These are phyloP conservation scores for Mycena crocata DNA, from an alignment of 768 basidiomycete species.

Conservation along the genomic window DNA sequence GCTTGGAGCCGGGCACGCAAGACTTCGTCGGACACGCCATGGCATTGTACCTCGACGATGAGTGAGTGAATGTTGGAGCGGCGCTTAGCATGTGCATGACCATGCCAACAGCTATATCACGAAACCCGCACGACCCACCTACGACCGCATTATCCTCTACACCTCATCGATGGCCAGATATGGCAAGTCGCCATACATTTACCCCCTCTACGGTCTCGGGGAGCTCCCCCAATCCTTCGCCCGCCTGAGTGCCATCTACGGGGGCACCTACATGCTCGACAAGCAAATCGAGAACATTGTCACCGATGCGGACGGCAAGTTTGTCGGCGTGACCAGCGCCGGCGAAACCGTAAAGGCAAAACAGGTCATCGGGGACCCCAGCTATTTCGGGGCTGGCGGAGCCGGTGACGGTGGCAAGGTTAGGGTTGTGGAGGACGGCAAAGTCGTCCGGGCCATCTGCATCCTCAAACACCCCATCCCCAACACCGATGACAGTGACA, in stretches of 20 bases:
- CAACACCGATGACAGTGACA: conserved; percentile 95
- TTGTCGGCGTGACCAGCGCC: conserved; percentile 91
- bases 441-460: conserved; percentile 97
- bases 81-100: background rate
- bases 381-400: conserved; percentile 90
- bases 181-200: conserved; percentile 99
- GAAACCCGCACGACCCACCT: conserved; percentile 89
- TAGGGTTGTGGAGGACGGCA: conserved; percentile 91
- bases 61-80: conserved; percentile 74
- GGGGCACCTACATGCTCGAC: conserved; percentile 99
- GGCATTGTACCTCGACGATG: conserved; percentile 97
- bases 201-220: conserved; percentile 98
- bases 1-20: conserved; percentile 95
- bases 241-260: conserved; percentile 97
- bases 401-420: conserved; percentile 78
- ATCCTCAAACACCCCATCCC: conserved; percentile 98
- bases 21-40: conserved; percentile 99
- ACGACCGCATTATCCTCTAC: conserved; percentile 96
- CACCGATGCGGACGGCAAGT: conserved; percentile 86
- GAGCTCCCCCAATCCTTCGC: conserved; percentile 99
- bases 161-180: conserved; percentile 99
- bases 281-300: conserved; percentile 93
- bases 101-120: conserved; percentile 80
- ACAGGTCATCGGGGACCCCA: conserved; percentile 97
- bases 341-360: conserved; percentile 96